These are phyloP conservation scores for Alternaria infectoria DNA, from an alignment of 2,329 filamentous ascomycete genomes.

Conservation along the genomic window DNA sequence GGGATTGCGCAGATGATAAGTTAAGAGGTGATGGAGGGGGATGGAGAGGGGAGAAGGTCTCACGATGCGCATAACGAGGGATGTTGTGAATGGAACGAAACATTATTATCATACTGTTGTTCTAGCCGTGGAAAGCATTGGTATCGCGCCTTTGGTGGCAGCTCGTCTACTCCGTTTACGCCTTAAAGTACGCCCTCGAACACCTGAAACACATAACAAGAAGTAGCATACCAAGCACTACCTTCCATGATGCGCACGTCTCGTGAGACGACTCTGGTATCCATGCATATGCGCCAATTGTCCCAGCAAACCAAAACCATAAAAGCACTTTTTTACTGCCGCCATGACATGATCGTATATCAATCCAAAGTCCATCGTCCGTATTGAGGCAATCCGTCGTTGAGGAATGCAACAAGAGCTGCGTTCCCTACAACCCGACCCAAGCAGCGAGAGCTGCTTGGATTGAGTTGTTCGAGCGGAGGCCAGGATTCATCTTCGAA, in stretches of 20 bases:
- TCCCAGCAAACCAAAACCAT: not conserved
- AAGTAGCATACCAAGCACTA: not conserved
- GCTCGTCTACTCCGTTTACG: not conserved
- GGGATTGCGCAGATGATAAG: constrained; percentile 19
- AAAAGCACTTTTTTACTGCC: constrained; percentile 7
- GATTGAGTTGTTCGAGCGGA: no score
- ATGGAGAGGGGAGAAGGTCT: not conserved
- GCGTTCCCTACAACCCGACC: no score
- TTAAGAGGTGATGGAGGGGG: not conserved
- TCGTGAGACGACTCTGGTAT: not conserved
- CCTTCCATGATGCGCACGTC: not conserved
- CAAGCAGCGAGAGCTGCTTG: no score
- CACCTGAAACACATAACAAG: not conserved
- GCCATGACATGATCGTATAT: not conserved
- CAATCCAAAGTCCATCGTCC: not conserved
- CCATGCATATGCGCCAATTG: not conserved
- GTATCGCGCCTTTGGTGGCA: not conserved
- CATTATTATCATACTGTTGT: not conserved
- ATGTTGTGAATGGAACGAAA: not conserved
- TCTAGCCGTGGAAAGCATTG: not conserved
- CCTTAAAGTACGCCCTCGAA: not conserved
- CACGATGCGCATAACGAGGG: not conserved
- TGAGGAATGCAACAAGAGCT: not conserved
- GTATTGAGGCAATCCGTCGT: not conserved
- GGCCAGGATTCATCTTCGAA: no score